Base-by-base conservation (phyloP, 1,284 basidiomycete species). In the Athelia sp. region DNA sequence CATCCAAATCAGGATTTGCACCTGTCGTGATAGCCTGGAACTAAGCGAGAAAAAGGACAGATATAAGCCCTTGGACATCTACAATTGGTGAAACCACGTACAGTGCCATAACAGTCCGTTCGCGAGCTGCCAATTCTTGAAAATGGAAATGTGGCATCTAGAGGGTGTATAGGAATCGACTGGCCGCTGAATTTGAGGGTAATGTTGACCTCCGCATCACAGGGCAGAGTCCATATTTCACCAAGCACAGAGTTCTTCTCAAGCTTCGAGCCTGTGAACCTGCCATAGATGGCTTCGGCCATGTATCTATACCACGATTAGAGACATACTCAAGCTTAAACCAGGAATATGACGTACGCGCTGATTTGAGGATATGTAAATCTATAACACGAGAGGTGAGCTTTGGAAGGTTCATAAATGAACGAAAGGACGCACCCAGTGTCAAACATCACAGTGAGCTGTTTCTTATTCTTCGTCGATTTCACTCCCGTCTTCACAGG, bases 291-390 rank as follows among this genome's bases (percentile, higher is more conserved):
- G 4, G 73, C 76, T 47, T 79, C 70, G 2, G 81, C 72, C 32
- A 82, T 71, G 42, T 63, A 51, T 47, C 82, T 84, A 52, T 6
- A 49, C 26, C 46, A n/a, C 34, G 47, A 44, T 43, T 43, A 47
- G 32, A 40, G 40, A n/a, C n/a, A n/a, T n/a, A n/a, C n/a, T n/a
- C n/a, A 38, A 26, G 45, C 21, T 45, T 19, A 40, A 40, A 9
- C n/a, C n/a, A n/a, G 36, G 36, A 21, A 21, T 40, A 1, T 14
- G n/a, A 65, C 72, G 43, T 60, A 81, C 79, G 66, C 59, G 42
- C 81, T 73, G 32, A 85, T 72, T 60, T 86, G 84, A 17, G 82
- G 77, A n/a, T 86, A 64, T 1, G 80, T 76, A 60, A 84, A 87
- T 0, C 85, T 40, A 29, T 29, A 6, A 29, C 26, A 29, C 4